Conservation (phyloP, 2,329 filamentous ascomycete genomes). For the Fusarium falciforme region DNA sequence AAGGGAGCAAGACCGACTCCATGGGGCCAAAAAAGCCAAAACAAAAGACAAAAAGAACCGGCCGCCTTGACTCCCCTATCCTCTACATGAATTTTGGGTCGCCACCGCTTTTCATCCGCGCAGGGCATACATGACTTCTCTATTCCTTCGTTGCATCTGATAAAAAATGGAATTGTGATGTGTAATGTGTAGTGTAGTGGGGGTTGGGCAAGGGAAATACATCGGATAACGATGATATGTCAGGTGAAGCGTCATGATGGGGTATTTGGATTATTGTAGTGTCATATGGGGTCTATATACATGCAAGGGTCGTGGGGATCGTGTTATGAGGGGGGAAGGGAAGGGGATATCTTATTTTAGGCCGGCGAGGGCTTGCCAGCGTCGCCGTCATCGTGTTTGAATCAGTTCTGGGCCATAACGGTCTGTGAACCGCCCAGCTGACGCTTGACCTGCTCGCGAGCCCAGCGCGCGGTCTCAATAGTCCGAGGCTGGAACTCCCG, state of each 20-base stretch:
- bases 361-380: slow-evolving; percentile 10
- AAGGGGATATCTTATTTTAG: slow-evolving; percentile 22
- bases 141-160: slow-evolving; percentile 52
- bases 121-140: slow-evolving; percentile 57
- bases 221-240: slow-evolving; percentile 41
- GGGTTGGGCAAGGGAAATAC: slow-evolving; percentile 35
- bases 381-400: not conserved
- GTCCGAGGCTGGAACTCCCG: slow-evolving; percentile 87
- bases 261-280: slow-evolving; percentile 56
- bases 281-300: slow-evolving; percentile 53
- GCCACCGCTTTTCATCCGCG: slow-evolving; percentile 49
- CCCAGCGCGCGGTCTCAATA: slow-evolving; percentile 95
- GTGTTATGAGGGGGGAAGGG: slow-evolving; percentile 44
- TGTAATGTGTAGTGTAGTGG: slow-evolving; percentile 37
- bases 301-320: slow-evolving; percentile 54
- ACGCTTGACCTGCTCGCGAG: slow-evolving; percentile 95
- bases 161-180: slow-evolving; percentile 43
- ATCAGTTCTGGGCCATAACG: slow-evolving; percentile 64
- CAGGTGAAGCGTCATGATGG: slow-evolving; percentile 49
- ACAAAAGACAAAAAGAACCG: slow-evolving; percentile 43
- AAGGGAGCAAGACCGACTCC: slow-evolving; percentile 45
- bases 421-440: slow-evolving; percentile 71
- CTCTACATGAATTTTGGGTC: slow-evolving; percentile 57
- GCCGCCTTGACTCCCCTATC: slow-evolving; percentile 54
- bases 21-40: slow-evolving; percentile 35